A percentile compares a stretch with the other conserved stretches of the same genome.
Conservation (phyloP, 1,284 basidiomycete genomes). For the Rhodotorula sp. region DNA sequence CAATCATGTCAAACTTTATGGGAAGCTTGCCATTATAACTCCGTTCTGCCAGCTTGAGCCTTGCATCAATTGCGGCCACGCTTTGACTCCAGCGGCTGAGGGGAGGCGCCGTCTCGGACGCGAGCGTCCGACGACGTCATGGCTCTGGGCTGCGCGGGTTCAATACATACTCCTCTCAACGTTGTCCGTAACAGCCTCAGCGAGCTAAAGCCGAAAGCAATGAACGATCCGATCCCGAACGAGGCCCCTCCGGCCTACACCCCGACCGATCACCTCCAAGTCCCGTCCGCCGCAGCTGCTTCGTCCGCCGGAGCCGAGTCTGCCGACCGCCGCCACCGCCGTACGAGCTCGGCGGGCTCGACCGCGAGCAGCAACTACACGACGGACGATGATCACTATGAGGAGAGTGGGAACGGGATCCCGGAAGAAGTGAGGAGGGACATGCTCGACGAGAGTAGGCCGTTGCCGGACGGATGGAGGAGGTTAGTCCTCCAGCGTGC, state of each 20-base stretch:
- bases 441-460: conserved; percentile 20
- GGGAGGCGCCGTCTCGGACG: too few species aligned
- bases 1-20: too few species aligned
- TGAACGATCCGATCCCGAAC: too few species aligned
- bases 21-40: too few species aligned
- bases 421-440: conserved; percentile 3
- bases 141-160: too few species aligned
- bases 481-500: neutral
- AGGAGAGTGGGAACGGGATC: conserved; percentile 2
- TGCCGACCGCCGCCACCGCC: conserved; percentile 3
- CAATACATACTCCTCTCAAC: too few species aligned
- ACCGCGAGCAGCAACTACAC: conserved; percentile 2
- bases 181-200: too few species aligned
- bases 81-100: too few species aligned
- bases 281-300: neutral
- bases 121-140: too few species aligned
- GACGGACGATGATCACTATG: neutral
- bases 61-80: too few species aligned
- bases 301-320: neutral
- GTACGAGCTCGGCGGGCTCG: conserved; percentile 7
- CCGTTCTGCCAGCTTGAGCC: too few species aligned
- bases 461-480: conserved; percentile 28
- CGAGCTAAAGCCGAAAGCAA: too few species aligned
- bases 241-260: conserved; percentile 13
- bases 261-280: conserved; percentile 7